These are phyloP conservation scores for Amanita exitialis DNA, from an alignment of 768 basidiomycete species.

Conservation along the genomic window DNA sequence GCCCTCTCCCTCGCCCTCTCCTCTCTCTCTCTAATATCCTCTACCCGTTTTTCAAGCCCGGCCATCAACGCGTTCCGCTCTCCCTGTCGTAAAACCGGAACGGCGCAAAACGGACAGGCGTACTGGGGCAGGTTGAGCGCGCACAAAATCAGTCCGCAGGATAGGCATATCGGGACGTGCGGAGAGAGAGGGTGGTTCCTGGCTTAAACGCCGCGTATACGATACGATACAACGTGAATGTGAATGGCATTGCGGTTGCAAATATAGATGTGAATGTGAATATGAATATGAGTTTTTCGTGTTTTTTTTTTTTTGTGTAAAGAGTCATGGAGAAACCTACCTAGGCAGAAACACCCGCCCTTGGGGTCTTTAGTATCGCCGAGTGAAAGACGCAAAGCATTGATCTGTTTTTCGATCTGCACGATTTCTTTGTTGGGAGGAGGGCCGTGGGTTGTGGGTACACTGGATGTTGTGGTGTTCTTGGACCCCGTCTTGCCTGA, in stretches of 20 bases:
- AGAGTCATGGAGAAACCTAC: conserved; percentile 18
- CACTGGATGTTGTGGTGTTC: conserved; percentile 27
- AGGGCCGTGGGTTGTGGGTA: conserved; percentile 12
- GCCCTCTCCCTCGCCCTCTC: conserved; percentile 35
- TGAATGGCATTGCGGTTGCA: neutral
- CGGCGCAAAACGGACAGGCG: conserved; percentile 44
- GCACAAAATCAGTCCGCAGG: conserved; percentile 59
- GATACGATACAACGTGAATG: too few relatives aligned
- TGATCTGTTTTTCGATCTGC: conserved; percentile 35
- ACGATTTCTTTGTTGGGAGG: conserved; percentile 41
- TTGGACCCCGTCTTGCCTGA: conserved; percentile 4
- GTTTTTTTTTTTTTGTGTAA: too few relatives aligned
- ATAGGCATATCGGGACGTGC: conserved; percentile 42
- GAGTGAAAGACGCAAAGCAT: conserved; percentile 24
- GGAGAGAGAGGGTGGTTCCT: conserved; percentile 46
- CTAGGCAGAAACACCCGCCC: conserved; percentile 65
- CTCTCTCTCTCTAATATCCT: conserved; percentile 34
- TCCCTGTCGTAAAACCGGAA: conserved; percentile 23
- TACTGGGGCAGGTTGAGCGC: conserved; percentile 41
- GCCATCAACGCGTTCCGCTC: conserved; percentile 26
- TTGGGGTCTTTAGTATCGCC: conserved; percentile 38
- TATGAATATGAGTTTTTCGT: neutral
- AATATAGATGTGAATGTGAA: neutral
- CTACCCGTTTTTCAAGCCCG: conserved; percentile 35
- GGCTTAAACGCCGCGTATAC: conserved; percentile 25